Base-by-base conservation (phyloP, 2,329 filamentous ascomycete genomes). In the Didymella arachidicola region DNA sequence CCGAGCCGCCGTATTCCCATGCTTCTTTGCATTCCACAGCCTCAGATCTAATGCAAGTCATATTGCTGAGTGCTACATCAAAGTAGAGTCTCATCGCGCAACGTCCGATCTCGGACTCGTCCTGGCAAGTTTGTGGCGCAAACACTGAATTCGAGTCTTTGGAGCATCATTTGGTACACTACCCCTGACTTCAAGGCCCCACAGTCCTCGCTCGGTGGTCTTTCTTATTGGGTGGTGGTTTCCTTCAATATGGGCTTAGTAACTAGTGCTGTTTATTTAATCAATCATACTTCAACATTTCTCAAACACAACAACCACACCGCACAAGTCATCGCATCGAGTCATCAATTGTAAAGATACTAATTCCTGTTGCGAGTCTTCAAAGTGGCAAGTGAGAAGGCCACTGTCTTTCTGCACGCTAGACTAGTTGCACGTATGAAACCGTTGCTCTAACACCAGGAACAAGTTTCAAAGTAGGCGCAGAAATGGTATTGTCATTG, bases 11-110 rank as follows among this genome's bases (percentile, higher is more conserved):
- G 29, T 57, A n/a, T n/a, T 18, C 19, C 27, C 34, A 30, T 53
- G 38, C 44, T 30, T 18, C 30, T 48, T 30, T 25, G 11, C 42
- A 42, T 44, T 43, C 44, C 43, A 49, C 38, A 11, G 30, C 18
- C 44, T 26, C 45, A 14, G 11, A 22, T 19, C 32, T 55, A 46
- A 49, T 51, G 57, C 51, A 1, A 36, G 57, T 51, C 57, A 59
- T 50, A 14, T 25, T 45, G 38, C 29, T 50, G 38, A 43, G 36
- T 26, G 12, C 46, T 46, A 18, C 41, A 47, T 32, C 50, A 45
- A 43, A n/a, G 18, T 49, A 51, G 19, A 36, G 42, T 7, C 30
- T 26, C 30, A 16, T 25, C 26, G 43, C 44, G 45, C 38, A 42
- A 16, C 53, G 36, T 39, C 22, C 38, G 1, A 25, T 19, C 11